A percentile compares a stretch with the other conserved stretches of the same genome.
Evolutionary conservation across 257 asterid species (phyloP).

Genomic region (Linaria vulgaris): DNA sequence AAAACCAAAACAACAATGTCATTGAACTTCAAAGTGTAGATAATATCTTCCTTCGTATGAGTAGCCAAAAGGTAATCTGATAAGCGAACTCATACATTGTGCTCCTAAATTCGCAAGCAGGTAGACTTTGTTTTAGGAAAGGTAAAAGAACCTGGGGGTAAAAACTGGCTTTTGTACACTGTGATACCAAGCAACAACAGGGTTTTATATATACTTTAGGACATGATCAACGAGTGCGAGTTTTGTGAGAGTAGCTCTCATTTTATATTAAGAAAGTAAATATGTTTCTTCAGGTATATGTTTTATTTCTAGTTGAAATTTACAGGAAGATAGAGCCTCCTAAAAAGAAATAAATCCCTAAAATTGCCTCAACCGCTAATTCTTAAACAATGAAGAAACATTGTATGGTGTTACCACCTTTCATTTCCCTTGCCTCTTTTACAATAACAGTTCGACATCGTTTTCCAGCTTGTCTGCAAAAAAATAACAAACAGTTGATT

Average conservation of each 20-base stretch:
- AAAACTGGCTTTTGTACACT: not conserved
- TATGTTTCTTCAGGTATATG: too few species aligned
- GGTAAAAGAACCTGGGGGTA: not conserved
- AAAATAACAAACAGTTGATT: too few species aligned
- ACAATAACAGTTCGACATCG: slow-evolving; percentile 12
- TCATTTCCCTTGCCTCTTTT: slow-evolving; percentile 32
- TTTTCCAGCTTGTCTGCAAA: slow-evolving; percentile 39
- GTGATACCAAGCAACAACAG: slow-evolving; percentile 3
- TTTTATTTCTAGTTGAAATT: too few species aligned
- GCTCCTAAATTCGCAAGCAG: not conserved
- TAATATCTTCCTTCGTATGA: not conserved
- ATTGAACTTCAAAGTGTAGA: not conserved
- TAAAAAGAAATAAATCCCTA: too few species aligned
- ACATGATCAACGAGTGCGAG: not conserved
- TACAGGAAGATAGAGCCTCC: too few species aligned
- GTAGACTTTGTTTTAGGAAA: not conserved
- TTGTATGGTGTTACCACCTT: slow-evolving; percentile 37
- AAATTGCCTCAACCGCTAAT: too few species aligned
- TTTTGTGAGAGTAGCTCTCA: too few species aligned
- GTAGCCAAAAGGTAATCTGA: slow-evolving; percentile 7
- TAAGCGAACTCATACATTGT: slow-evolving; percentile 11
- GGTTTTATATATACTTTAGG: not conserved
- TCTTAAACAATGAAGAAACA: not conserved
- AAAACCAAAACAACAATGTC: not conserved
- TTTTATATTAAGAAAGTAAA: too few species aligned